Base-by-base conservation (phyloP, 2,329 filamentous ascomycete species). In the Stagonosporopsis vannaccii region DNA sequence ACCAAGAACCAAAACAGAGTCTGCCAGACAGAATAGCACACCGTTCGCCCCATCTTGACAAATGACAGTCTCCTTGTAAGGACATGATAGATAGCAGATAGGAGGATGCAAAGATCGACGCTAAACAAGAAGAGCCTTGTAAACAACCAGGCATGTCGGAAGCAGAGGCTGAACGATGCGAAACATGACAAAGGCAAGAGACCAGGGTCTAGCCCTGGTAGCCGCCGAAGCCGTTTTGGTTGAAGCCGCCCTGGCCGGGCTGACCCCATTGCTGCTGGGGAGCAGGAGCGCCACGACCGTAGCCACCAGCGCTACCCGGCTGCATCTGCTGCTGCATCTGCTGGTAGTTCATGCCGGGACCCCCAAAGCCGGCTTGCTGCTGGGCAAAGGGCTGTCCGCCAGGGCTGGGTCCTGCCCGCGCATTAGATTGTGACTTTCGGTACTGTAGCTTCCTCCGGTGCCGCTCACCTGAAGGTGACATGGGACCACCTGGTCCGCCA, bases 301-400 rank as follows among this genome's bases (percentile, higher is more conserved):
- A 97, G 59, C 91, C 91, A 68, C 90, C 91, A 67, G 90, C 90
- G 73, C 89, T 95, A 65, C 80, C 82, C 33, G 82, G 82, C 72
- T 79, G 80, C 57, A 67, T 66, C 62, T 68, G 67, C 43, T 79
- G 79, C 33, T 44, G 52, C 52, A 56, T 51, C 63, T 75, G 78
- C 70, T 79, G 79, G 73, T 78, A 79, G 52, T 72, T 75, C 71
- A 74, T 78, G 49, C 71, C 71, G 74, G 79, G 88, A 84, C 67
- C 87, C 70, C 84, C 89, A 78, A 90, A 91, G 62, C 84, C 84
- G 84, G 74, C 66, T 58, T 75, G 77, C 60, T 72, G 75, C 63
- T 81, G 80, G 45, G 66, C 67, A 64, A 90, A 90, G 56, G 86
- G 86, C 71, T 88, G 87, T 65, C 84, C 86, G 66, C 82, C 85